A percentile compares a stretch with the other conserved stretches of the same genome.
Conservation (phyloP, 148 eudicot genomes). For the Vaccinium vitisidaea region DNA sequence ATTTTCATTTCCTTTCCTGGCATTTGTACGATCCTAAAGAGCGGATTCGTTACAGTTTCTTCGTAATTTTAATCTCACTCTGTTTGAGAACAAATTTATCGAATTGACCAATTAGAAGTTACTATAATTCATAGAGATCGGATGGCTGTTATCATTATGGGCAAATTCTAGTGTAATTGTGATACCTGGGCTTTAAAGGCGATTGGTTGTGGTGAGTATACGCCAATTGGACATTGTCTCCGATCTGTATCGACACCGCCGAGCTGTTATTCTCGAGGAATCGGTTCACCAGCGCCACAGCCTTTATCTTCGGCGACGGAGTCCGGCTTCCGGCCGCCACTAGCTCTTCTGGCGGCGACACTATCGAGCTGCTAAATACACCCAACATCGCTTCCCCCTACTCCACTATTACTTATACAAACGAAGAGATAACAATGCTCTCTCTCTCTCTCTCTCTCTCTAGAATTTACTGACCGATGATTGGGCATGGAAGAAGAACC, state of each 20-base stretch:
- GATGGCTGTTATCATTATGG: neutral
- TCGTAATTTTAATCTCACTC: neutral
- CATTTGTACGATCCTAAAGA: neutral
- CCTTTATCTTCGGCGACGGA: conserved; percentile 81
- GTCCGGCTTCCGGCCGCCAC: conserved; percentile 90
- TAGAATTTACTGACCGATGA: neutral
- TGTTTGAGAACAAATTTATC: neutral
- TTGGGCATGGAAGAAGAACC: conserved; percentile 6
- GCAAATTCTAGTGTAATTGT: neutral
- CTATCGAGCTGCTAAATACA: conserved; percentile 75
- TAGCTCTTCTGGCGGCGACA: conserved; percentile 88
- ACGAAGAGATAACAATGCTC: too few species aligned
- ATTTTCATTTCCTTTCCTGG: too few species aligned
- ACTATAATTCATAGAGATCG: too few species aligned
- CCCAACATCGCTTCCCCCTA: conserved; percentile 52
- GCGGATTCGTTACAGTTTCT: neutral
- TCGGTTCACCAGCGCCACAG: conserved; percentile 54
- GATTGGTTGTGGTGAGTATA: conserved; percentile 68
- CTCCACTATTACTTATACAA: too few species aligned
- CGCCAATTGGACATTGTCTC: conserved; percentile 65
- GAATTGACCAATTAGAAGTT: too few species aligned
- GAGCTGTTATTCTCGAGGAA: conserved; percentile 47
- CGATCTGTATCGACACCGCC: conserved; percentile 60
- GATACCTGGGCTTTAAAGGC: conserved; percentile 61
- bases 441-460: neutral